Percentiles rank a stretch among this genome's conserved stretches.
These are phyloP conservation scores for Lichtheimia ornata DNA, from an alignment of 371 early-diverging fungal genomes.

Conservation along the genomic window DNA sequence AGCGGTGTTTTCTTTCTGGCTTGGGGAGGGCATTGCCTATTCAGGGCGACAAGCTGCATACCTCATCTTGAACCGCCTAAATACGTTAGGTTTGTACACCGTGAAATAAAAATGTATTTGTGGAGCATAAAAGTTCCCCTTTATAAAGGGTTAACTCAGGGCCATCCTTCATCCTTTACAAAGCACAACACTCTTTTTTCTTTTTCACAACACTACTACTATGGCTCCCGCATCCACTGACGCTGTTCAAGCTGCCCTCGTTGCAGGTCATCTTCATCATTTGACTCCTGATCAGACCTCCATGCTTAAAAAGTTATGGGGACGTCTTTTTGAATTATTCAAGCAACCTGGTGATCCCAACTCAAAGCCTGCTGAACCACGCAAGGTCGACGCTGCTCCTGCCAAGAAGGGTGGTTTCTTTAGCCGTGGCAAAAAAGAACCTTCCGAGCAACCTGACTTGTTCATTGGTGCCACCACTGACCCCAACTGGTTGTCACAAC, in stretches of 20 bases:
- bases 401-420: slow-evolving; percentile 27
- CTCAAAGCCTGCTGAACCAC: slow-evolving; percentile 20
- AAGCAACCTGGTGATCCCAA: slow-evolving; percentile 37
- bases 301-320: slow-evolving; percentile 58
- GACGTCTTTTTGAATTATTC: slow-evolving; percentile 47
- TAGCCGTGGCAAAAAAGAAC: slow-evolving; percentile 37
- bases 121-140: background rate
- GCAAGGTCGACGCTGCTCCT: slow-evolving; percentile 8
- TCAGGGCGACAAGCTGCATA: slow-evolving; percentile 12
- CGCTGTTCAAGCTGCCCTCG: slow-evolving; percentile 8
- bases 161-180: slow-evolving; percentile 1
- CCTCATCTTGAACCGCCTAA: slow-evolving; percentile 16
- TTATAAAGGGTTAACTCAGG: background rate
- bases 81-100: slow-evolving; percentile 12
- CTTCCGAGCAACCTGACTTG: slow-evolving; percentile 16
- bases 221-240: slow-evolving; percentile 18
- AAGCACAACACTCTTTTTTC: background rate
- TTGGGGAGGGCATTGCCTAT: slow-evolving; percentile 9
- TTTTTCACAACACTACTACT: background rate
- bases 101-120: slow-evolving; percentile 4
- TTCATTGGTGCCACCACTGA: slow-evolving; percentile 54
- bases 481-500: slow-evolving; percentile 37
- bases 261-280: slow-evolving; percentile 42
- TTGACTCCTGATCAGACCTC: slow-evolving; percentile 53
- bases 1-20: too few species aligned